Base-by-base conservation (phyloP, 495 filamentous ascomycete species). In the Xylaria cubensis region DNA sequence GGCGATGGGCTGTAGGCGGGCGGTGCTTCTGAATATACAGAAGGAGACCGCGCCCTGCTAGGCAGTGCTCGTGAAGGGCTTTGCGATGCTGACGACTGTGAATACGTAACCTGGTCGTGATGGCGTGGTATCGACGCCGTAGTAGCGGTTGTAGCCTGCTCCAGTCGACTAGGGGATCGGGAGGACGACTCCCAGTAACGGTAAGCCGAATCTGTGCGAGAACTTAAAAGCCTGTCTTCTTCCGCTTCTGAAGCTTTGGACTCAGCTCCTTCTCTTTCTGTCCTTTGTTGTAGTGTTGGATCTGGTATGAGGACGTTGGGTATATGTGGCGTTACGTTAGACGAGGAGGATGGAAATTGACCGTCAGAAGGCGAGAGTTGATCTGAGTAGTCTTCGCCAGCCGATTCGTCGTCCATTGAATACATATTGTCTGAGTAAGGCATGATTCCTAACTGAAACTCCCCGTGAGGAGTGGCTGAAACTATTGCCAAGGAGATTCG, bases 351-450 rank as follows among this genome's bases (percentile, higher is more conserved):
- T 67, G 75, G 76, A 70, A 85, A 85, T 74, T 84, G 84, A 15
- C 84, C 83, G 34, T 86, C 81, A 1, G 81, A 76, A 19, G 83
- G 83, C 39, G 82, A 83, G 53, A 84, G 71, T 8, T 81, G 71
- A 56, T 80, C 76, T 50, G 77, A 75, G 70, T 79, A 79, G 55
- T 69, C 51, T 39, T 82, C 82, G 69, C 77, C 76, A 63, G 81
- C 79, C 71, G 74, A 74, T 64, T 81, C 78, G 73, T 77, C 83
- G 56, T 75, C 72, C 75, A 78, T 73, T 34, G 82, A 83, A 74
- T 82, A 83, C 72, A 85, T 74, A 66, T 84, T 80, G 75, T 85
- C 84, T 12, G 84, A 83, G 74, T 85, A 84, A 1, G 84, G 82
- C 72, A 77, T 79, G 63, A 65, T 73, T 61, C 63, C 59, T 59